phyloP scores from a whole-genome alignment of 2,329 filamentous ascomycete species.

The Balansia obtecta region DNA sequence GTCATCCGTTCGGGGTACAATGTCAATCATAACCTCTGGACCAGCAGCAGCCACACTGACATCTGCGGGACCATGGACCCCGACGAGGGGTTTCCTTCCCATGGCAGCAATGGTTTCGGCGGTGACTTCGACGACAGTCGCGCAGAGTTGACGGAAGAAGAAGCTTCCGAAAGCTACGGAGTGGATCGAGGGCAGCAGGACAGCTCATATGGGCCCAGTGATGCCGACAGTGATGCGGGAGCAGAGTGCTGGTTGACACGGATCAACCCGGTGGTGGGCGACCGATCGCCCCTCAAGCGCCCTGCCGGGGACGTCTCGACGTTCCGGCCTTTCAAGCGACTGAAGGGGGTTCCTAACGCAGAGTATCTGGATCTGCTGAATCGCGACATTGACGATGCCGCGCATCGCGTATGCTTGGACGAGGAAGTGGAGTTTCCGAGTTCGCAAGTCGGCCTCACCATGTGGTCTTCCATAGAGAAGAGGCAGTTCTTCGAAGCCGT shows the following conservation, averaged over 20 bases:
- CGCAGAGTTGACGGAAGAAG: neutral
- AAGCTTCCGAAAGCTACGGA: neutral
- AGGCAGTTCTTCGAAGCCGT: constrained; percentile 54
- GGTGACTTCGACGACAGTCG: neutral
- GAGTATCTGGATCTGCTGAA: constrained; percentile 43
- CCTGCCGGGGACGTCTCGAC: constrained; percentile 13
- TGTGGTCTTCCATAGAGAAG: constrained; percentile 65
- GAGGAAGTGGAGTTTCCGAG: constrained; percentile 21
- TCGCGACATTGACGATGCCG: constrained; percentile 42
- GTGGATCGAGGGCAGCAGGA: neutral
- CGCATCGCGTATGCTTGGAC: constrained; percentile 21
- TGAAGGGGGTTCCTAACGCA: constrained; percentile 28
- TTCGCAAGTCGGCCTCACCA: constrained; percentile 53
- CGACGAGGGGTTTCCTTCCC: constrained; percentile 11
- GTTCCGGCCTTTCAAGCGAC: constrained; percentile 31
- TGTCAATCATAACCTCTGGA: constrained; percentile 15
- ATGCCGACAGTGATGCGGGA: constrained; percentile 1
- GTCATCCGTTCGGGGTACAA: constrained; percentile 13
- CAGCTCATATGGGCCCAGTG: constrained; percentile 2
- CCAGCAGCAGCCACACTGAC: constrained; percentile 8
- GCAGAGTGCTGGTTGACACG: neutral
- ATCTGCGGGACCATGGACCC: constrained; percentile 18
- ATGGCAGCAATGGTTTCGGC: constrained; percentile 5
- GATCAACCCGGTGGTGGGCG: constrained; percentile 4
- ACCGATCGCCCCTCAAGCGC: constrained; percentile 17